phyloP scores from a whole-genome alignment of 257 asterid genomes.

The Solanum virginianum region DNA sequence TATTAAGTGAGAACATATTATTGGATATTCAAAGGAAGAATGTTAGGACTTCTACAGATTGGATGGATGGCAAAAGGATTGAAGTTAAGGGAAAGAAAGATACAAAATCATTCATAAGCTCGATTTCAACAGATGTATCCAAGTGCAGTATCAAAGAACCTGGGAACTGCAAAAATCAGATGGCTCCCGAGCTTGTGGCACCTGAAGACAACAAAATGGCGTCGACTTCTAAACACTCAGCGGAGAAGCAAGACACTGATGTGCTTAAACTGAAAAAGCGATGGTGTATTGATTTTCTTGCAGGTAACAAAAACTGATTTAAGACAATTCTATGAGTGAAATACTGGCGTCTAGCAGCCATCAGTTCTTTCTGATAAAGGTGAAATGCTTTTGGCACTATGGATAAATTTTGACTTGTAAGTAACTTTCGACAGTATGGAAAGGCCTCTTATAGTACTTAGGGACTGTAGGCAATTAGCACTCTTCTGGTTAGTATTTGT shows the following conservation, averaged over 20 bases:
- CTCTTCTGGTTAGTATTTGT: no score
- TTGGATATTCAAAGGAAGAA: constrained; percentile 22
- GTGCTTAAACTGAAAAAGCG: not conserved
- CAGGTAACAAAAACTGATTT: not conserved
- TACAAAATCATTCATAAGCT: constrained; percentile 16
- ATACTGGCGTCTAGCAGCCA: not conserved
- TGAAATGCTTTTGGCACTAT: not conserved
- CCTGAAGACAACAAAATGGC: not conserved
- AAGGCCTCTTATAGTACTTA: no score
- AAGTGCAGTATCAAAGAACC: no score
- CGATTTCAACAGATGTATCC: no score
- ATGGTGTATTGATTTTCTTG: not conserved
- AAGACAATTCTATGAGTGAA: not conserved
- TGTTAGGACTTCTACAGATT: constrained; percentile 37
- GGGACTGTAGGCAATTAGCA: no score
- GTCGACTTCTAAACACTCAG: not conserved
- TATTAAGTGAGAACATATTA: constrained; percentile 28
- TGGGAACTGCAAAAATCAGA: not conserved
- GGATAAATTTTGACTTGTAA: not conserved
- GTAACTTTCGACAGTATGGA: not conserved
- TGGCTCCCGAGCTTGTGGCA: not conserved
- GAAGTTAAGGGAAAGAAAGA: constrained; percentile 21
- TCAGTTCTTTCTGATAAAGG: not conserved
- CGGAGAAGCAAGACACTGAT: not conserved
- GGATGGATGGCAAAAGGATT: constrained; percentile 39